Base-by-base conservation (phyloP, 495 filamentous ascomycete species). In the Hypoxylon crocopeplum region DNA sequence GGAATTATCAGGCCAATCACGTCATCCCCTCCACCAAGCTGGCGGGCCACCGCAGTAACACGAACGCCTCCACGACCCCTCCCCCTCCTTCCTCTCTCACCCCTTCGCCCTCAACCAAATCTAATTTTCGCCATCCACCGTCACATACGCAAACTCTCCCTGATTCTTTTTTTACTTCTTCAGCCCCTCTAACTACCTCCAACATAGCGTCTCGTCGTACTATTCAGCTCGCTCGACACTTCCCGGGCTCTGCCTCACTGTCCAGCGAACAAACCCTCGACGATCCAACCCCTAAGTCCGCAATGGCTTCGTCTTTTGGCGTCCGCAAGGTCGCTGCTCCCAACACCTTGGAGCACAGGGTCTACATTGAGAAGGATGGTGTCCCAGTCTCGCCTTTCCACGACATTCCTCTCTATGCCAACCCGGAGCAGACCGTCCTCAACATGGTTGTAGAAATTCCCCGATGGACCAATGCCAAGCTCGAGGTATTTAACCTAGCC, bases 361-460 rank as follows among this genome's bases (percentile, higher is more conserved):
- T 97, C 77, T 99, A 87, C 85, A 84, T 98, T 69, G 94, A 98
- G 85, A 91, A 93, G 79, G 91, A 98, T 91, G 94, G 95, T 78
- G 78, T 89, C 22, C 90, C 90, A 48, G 71, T 97, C 71, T 97
- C 92, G 48, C 88, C 93, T 60, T 99, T 97, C 86, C 95, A 99
- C 84, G 95, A 99, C 68, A 90, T 99, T 54, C 95, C 95, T 33
- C 88, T 99, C 68, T 98, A 90, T 66, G 94, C 95, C 84, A 96
- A 99, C 72, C 78, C 87, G 72, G 86, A 95, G 80, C 83, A 96
- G 82, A 95, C 87, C 66, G 75, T 99, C 69, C 83, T 98, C 68
- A 99, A 99, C 86, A 99, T 99, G 95, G 78, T 99, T 45, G 95
- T 98, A 58, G 95, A 98, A 86, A 97, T 98, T 69, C 95, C 95